Evolutionary conservation across 257 asterid genomes (phyloP).

Genomic region (Oldenlandia corymbosa): DNA sequence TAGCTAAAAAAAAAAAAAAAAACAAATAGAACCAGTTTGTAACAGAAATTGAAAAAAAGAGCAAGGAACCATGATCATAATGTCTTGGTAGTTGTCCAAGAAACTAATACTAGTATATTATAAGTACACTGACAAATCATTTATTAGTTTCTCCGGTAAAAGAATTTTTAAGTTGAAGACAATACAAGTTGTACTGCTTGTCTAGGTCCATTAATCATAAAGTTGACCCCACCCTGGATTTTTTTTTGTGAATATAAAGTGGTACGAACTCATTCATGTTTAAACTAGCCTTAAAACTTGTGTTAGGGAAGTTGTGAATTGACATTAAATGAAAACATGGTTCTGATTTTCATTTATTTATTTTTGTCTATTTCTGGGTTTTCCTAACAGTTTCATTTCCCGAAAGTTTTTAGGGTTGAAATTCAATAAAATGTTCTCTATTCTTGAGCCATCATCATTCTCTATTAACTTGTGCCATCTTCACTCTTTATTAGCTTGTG

Average conservation of each 20-base stretch:
- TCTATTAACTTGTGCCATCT: background rate
- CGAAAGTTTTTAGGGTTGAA: background rate
- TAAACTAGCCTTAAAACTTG: background rate
- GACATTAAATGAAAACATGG: background rate
- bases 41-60: too few relatives aligned
- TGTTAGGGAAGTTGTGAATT: background rate
- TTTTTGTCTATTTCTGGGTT: background rate
- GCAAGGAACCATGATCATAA: too few relatives aligned
- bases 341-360: background rate
- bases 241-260: background rate
- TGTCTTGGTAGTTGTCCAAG: background rate
- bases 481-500: too few relatives aligned
- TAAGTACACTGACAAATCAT: background rate
- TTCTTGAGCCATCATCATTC: background rate
- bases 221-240: background rate
- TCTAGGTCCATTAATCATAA: background rate
- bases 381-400: too few relatives aligned
- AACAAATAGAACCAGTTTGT: too few relatives aligned
- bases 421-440: background rate
- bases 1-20: too few relatives aligned
- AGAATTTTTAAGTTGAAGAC: too few relatives aligned
- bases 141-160: background rate
- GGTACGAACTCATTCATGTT: too few relatives aligned
- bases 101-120: background rate
- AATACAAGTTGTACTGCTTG: background rate